These are phyloP conservation scores for Ichthyophonus hoferi DNA, from an alignment of 208 protist genomes.

Conservation along the genomic window DNA sequence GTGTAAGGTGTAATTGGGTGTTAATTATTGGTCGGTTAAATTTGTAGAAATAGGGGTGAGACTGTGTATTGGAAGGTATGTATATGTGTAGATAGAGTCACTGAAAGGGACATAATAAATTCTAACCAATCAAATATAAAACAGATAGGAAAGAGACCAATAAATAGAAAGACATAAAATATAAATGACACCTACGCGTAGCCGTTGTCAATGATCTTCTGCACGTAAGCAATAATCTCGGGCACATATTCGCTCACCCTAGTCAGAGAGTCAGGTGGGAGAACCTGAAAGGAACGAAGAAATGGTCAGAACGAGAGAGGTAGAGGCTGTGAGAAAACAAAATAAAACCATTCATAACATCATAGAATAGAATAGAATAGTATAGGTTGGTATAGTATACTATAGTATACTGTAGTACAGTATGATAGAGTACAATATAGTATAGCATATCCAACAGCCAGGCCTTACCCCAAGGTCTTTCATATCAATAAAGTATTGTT, in stretches of 20 bases:
- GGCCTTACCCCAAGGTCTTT: slow-evolving; percentile 70
- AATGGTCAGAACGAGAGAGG: not conserved
- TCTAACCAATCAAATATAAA: too few species aligned
- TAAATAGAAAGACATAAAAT: too few species aligned
- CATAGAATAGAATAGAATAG: too few species aligned
- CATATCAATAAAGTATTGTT: slow-evolving; percentile 85
- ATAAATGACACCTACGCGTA: slow-evolving; percentile 83
- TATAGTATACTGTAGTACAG: not conserved
- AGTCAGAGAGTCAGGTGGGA: slow-evolving; percentile 80
- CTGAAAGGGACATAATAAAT: too few species aligned
- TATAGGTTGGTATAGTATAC: too few species aligned
- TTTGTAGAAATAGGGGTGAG: too few species aligned
- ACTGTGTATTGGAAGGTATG: not conserved
- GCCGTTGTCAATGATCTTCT: slow-evolving; percentile 88
- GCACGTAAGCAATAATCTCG: slow-evolving; percentile 80
- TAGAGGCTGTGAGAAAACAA: not conserved
- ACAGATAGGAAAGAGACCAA: too few species aligned
- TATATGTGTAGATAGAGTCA: not conserved
- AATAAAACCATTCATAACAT: too few species aligned
- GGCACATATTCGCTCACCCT: slow-evolving; percentile 94
- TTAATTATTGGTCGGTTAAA: too few species aligned
- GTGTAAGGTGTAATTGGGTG: not conserved
- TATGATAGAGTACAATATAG: not conserved
- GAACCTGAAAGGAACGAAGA: slow-evolving; percentile 26
- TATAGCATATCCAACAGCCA: too few species aligned